These are phyloP conservation scores for Polyplosphaeria fusca DNA, from an alignment of 495 filamentous ascomycete species.

Conservation along the genomic window DNA sequence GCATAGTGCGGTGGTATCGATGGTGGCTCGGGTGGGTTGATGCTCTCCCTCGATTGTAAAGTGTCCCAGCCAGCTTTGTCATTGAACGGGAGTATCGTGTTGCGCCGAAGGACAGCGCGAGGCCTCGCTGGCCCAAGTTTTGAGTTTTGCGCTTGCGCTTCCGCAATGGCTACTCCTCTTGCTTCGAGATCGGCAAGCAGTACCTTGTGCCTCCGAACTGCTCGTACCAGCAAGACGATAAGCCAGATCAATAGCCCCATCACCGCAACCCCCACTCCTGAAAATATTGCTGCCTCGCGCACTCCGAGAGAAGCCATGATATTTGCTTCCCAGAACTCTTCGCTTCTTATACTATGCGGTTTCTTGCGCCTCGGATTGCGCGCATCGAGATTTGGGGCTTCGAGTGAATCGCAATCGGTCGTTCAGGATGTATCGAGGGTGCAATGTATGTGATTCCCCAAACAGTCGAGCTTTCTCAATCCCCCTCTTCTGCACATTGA, in stretches of 20 bases:
- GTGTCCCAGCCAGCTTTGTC: conserved; percentile 26
- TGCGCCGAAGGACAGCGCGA: conserved; percentile 26
- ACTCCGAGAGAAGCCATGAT: conserved; percentile 1
- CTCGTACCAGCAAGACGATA: conserved; percentile 15
- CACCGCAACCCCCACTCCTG: conserved; percentile 10
- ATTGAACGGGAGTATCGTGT: conserved; percentile 30
- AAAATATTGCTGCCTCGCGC: conserved; percentile 12
- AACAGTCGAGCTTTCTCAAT: neutral
- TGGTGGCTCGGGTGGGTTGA: conserved; percentile 2
- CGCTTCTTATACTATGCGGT: neutral
- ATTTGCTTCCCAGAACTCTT: neutral
- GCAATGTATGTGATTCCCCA: neutral
- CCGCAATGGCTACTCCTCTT: conserved; percentile 20
- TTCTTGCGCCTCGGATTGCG: neutral
- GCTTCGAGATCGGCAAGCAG: conserved; percentile 27
- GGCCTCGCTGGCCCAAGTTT: conserved; percentile 15
- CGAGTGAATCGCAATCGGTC: too few relatives aligned
- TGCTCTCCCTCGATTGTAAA: conserved; percentile 20
- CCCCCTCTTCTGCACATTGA: neutral
- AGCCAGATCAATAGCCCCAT: conserved; percentile 17
- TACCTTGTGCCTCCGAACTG: conserved; percentile 16
- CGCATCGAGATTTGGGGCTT: neutral
- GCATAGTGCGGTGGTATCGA: conserved; percentile 12
- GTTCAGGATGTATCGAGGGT: neutral
- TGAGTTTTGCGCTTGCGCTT: neutral